Evolutionary conservation across 257 asterid species (phyloP).

Genomic region (Fraxinus americana): DNA sequence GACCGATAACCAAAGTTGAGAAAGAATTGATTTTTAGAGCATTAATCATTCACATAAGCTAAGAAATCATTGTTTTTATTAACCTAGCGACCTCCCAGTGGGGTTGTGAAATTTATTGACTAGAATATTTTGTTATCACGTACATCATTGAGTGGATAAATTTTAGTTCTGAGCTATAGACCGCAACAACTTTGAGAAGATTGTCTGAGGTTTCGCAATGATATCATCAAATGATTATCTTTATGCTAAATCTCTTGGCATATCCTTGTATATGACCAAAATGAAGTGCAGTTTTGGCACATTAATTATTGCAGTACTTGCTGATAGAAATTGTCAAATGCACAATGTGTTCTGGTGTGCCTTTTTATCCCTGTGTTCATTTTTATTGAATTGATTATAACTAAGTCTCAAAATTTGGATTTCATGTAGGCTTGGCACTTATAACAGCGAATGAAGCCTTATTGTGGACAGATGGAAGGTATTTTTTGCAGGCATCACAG

Average conservation of each 20-base stretch:
- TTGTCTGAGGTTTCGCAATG: not conserved
- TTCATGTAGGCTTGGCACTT: conserved; percentile 77
- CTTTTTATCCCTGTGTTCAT: not conserved
- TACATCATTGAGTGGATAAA: not conserved
- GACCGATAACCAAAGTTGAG: not conserved
- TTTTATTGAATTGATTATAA: conserved; percentile 11
- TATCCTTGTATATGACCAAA: not conserved
- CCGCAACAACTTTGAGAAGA: not conserved
- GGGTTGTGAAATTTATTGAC: not conserved
- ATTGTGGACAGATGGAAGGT: conserved; percentile 96
- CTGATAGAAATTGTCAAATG: conserved; percentile 13
- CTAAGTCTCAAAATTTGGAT: not conserved
- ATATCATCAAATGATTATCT: not conserved
- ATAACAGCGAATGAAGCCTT: conserved; percentile 80
- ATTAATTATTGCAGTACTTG: not conserved
- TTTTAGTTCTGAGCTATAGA: not conserved
- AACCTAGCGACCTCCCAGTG: not conserved
- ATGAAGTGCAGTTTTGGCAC: conserved; percentile 2
- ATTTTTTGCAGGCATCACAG: conserved; percentile 87
- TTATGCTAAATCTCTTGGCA: conserved; percentile 3
- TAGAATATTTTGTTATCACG: not conserved
- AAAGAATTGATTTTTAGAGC: not conserved
- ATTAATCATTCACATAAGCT: not conserved
- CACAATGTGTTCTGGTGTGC: conserved; percentile 6
- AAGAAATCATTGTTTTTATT: not conserved